Conservation (phyloP, 1,284 basidiomycete genomes). For the Ganoderma lucidum region DNA sequence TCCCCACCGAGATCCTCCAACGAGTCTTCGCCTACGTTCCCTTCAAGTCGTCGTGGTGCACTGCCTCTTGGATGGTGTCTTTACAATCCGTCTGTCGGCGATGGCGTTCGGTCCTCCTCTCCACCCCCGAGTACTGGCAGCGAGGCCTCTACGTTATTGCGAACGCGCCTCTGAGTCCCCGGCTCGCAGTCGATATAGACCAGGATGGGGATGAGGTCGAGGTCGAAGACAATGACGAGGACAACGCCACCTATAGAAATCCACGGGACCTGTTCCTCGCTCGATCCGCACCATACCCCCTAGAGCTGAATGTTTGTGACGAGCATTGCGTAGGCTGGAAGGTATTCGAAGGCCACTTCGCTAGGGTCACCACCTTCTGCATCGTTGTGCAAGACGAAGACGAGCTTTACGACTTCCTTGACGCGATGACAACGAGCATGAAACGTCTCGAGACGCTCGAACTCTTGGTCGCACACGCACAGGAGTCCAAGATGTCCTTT, state of each 20-base stretch:
- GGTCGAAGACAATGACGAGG: neutral
- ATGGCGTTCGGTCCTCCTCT: conserved; percentile 7
- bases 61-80: neutral
- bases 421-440: neutral
- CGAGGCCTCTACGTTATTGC: neutral
- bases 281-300: neutral
- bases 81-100: conserved; percentile 7
- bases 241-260: neutral
- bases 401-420: neutral
- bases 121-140: conserved; percentile 3
- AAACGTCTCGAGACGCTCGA: neutral
- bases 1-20: conserved; percentile 12
- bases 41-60: neutral
- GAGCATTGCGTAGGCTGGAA: neutral
- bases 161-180: neutral
- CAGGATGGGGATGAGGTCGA: neutral
- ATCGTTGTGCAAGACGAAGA: neutral
- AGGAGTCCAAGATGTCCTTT: neutral
- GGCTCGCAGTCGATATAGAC: too few relatives aligned
- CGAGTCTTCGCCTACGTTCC: neutral
- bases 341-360: neutral
- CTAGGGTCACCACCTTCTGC: neutral
- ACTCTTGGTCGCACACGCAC: neutral
- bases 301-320: neutral
- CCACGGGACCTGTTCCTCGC: neutral